Evolutionary conservation across 352 stramenopile species (phyloP), one percentile per base, ranked within the genome.

Genomic region (Phytophthora ohioensis): DNA sequence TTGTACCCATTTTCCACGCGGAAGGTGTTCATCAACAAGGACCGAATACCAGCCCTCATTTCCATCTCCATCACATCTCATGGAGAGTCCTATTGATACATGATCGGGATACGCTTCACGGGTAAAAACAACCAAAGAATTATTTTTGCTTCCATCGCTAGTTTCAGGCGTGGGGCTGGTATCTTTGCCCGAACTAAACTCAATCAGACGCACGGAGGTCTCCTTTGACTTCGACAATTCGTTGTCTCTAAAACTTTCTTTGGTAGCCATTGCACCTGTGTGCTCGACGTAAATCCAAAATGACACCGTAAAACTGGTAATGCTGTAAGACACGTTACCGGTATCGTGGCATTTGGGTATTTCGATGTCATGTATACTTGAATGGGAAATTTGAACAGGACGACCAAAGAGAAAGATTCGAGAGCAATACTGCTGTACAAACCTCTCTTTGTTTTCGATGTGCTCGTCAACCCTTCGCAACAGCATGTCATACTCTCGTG

Each of bases 281-380:
- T 64, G 35, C 9, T 78, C 71, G 27, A 67, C 51, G 45, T 69
- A 59, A 21, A 75, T 11, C 71, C 71, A 78, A 58, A 78, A 72
- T 5, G 51, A 63, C 17, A 78, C 6, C 9, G 55, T 34, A 15
- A 78, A 8, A 46, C 41, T 60, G 12, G 17, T 53, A 30, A 27
- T 30, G 45, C 11, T 17, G 35, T 55, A 47, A 45, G 5, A 31
- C 12, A 4, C 12, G 13, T 55, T 45, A 31, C 27, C 12, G 5
- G 31, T 27, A 27, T 27, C 21, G 21, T 27, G 21, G 1, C 21
- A 4, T 41, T 57, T 63, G 4, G n/a, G 12, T 11, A 58, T 58
- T 55, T 11, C 13, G 15, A 75, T 51, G 5, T 63, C 59, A 47
- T 67, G 56, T 5, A 55, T 45, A 5, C 27, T 70, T 38, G 57